Percentiles rank a stretch among this genome's conserved stretches.
phyloP scores from a whole-genome alignment of 345 rosid genomes.

The Combretum micranthum region DNA sequence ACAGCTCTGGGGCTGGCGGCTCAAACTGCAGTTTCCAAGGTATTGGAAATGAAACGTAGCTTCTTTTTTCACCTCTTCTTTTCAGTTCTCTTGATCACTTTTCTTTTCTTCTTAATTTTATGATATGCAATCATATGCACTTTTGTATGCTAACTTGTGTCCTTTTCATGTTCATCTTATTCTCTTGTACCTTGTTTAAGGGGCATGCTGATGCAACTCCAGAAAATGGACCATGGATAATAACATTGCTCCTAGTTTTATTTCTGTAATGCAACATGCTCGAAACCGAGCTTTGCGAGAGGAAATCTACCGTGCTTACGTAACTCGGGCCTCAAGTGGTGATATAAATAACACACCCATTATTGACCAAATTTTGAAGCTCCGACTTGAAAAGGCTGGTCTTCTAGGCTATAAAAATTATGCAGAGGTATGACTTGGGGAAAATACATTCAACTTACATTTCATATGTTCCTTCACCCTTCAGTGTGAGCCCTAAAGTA shows the following conservation, averaged over 20 bases:
- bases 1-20: slow-evolving; percentile 89
- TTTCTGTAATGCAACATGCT: slow-evolving; percentile 85
- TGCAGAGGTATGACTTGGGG: slow-evolving; percentile 58
- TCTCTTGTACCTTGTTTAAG: slow-evolving; percentile 25
- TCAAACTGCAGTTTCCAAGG: slow-evolving; percentile 86
- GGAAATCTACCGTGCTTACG: slow-evolving; percentile 67
- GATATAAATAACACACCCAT: slow-evolving; percentile 67
- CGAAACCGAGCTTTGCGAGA: slow-evolving; percentile 71
- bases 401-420: slow-evolving; percentile 69
- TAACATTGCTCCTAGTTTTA: slow-evolving; percentile 74
- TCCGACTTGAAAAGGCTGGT: slow-evolving; percentile 72
- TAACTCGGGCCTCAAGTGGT: slow-evolving; percentile 71
- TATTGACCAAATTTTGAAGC: slow-evolving; percentile 71
- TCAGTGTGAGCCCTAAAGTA: too few relatives aligned
- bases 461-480: too few relatives aligned
- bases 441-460: too few relatives aligned
- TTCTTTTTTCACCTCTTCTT: background rate
- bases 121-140: background rate
- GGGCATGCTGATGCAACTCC: slow-evolving; percentile 80
- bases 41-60: slow-evolving; percentile 13
- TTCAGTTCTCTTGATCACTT: background rate
- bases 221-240: slow-evolving; percentile 81
- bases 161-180: slow-evolving; percentile 3
- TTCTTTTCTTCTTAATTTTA: background rate
- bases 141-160: background rate